Evolutionary conservation across 768 basidiomycete species (phyloP), one percentile per base, ranked within the genome.

Genomic region (Pleurotus pulmonarius): DNA sequence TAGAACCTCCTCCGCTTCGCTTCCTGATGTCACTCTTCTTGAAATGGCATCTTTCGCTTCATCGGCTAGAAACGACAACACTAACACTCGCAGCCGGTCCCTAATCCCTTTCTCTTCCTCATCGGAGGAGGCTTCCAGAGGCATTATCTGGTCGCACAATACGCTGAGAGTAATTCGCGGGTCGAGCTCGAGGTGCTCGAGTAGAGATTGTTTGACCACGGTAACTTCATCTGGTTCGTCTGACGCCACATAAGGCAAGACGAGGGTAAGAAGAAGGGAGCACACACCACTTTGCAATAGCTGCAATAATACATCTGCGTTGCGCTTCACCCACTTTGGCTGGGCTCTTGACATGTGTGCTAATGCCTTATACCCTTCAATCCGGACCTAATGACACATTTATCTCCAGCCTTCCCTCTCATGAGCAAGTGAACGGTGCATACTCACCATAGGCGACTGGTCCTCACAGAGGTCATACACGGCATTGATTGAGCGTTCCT

Each of bases 391-490:
- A 57, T 26, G 22, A 55, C 53, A 9, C 56, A 11, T 34, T 11
- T 34, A 9, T 9, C 11, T 29, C 9, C 29, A 29, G 29, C n/a
- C n/a, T n/a, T 7, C 29, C 29, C 8, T 29, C 29, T 29, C 29
- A 29, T 3, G 16, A 41, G 12, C 15, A 6, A n/a, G 24, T 8
- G 16, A 29, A 24, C 15, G 13, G 11, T 22, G 16, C 12, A 26
- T 34, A 51, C 75, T 43, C 60, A 86, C 87, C 60, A 72, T 71
- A 11, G 77, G 61, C 39, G 79, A 77, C 47, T 80, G 80, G 71
- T 90, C 88, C 67, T 90, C 88, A 65, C 88, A 90, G 0, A 90
- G 70, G 69, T 90, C 88, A 62, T 89, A 90, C 11, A 90, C 78
- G n/a, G 85, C 84, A 61, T 90, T 85, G 63, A 90, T 87, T 5